Evolutionary conservation across 1,284 basidiomycete genomes (phyloP), one percentile per base, ranked within the genome.

Genomic region (Trichosporon sp.): DNA sequence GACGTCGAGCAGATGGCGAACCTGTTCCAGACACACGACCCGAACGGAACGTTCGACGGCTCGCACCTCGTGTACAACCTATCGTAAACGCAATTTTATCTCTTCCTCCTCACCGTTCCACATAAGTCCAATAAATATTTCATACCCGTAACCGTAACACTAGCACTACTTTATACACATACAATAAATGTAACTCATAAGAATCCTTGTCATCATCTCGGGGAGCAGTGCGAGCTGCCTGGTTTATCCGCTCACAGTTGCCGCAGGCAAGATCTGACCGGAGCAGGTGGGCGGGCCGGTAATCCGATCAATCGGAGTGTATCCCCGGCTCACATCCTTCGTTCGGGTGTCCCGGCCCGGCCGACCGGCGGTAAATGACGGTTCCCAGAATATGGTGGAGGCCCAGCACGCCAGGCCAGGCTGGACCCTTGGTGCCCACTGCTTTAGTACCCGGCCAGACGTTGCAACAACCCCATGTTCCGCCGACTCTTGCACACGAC

Each of bases 1-100:
- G 77, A 79, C 64, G 67, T 76, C 12, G 71, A 77, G 69, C 70
- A 74, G 46, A 71, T 78, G 70, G 71, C 74, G 3, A 70, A 73
- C n/a, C 37, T 76, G 32, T 73, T 77, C 46, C 71, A 73, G 32
- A 65, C 54, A 32, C 68, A 59, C 16, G 74, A 69, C 38, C 71
- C 68, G 16, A 72, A 73, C n/a, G 76, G 71, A 64, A 74, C 68
- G 21, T 63, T 77, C 65, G 68, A 72, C 38, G 74, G 73, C 38
- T 43, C 63, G n/a, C 63, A 38, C 11, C 64, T 65, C 64, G 59
- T 63, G 32, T 63, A 63, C 59, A 63, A 63, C 14, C 6, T 63
- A 5, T 63, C 59, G 14, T 63, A 37, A 63, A 26, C 26, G 26
- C 26, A 26, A 26, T 26, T 37, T 37, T 37, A 32, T 4, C 14